phyloP scores from a whole-genome alignment of 2,329 filamentous ascomycete species.

The Orbilia blumenaviensis region DNA sequence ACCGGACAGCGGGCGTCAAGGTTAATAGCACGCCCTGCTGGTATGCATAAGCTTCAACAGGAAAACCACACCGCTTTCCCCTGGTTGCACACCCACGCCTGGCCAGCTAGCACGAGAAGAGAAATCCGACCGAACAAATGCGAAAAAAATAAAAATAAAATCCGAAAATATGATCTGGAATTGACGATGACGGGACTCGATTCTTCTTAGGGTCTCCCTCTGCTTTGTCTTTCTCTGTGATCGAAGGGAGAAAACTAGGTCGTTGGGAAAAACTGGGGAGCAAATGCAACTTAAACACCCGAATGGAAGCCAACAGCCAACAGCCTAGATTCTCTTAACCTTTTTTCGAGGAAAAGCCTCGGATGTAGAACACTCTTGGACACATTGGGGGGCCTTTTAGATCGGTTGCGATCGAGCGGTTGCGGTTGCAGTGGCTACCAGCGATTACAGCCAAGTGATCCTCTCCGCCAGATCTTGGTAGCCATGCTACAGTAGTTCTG shows the following conservation, averaged over 20 bases:
- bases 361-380: conserved; percentile 1
- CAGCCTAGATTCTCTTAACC: not conserved
- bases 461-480: not conserved
- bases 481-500: not conserved
- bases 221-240: not conserved
- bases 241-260: not conserved
- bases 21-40: conserved; percentile 16
- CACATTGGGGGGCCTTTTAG: not conserved
- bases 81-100: conserved; percentile 17
- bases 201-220: not conserved
- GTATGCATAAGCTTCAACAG: conserved; percentile 36
- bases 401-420: conserved; percentile 21
- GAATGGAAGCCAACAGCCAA: conserved; percentile 16
- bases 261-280: conserved; percentile 10
- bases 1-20: not conserved
- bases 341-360: not conserved
- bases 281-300: conserved; percentile 20
- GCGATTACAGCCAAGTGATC: not conserved
- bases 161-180: not conserved
- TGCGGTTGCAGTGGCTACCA: not conserved
- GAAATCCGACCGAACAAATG: conserved; percentile 33
- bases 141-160: conserved; percentile 2
- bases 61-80: not conserved
- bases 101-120: conserved; percentile 10
- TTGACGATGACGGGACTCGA: not conserved